Percentiles rank a stretch among this genome's conserved stretches.
These are phyloP conservation scores for Lasiodiplodia citricola DNA, from an alignment of 2,329 filamentous ascomycete genomes.

Conservation along the genomic window DNA sequence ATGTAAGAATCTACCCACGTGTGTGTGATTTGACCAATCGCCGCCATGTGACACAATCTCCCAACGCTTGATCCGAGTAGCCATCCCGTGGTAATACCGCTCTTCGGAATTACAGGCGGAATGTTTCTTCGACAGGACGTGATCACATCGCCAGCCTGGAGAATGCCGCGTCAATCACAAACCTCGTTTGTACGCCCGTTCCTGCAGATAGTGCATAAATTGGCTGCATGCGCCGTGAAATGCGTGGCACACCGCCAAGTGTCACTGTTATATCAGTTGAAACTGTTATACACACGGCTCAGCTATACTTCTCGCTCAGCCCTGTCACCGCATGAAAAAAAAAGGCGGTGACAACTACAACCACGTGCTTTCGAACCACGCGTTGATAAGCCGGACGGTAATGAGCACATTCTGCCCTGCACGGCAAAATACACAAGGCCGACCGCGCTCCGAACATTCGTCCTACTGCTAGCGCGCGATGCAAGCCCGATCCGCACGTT, in stretches of 20 bases:
- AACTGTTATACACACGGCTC: slow-evolving; percentile 14
- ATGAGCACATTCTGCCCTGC: not conserved
- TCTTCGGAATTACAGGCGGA: no score
- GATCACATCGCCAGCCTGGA: not conserved
- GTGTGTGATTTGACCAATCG: not conserved
- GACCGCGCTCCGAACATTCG: no score
- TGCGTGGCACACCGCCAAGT: not conserved
- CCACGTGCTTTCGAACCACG: not conserved
- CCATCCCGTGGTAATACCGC: no score
- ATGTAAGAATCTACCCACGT: not conserved
- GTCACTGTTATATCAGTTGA: not conserved
- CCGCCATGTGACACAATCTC: no score
- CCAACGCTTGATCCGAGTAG: no score
- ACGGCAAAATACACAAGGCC: not conserved
- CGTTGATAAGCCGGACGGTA: not conserved
- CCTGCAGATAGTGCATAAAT: not conserved
- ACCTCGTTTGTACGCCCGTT: not conserved
- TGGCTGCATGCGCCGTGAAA: not conserved
- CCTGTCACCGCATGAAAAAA: not conserved
- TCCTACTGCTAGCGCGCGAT: no score
- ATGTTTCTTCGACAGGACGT: not conserved
- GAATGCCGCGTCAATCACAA: not conserved
- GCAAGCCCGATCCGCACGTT: not conserved
- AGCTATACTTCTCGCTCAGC: slow-evolving; percentile 14
- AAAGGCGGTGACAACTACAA: not conserved